A percentile compares a stretch with the other conserved stretches of the same genome.
Evolutionary conservation across 2,329 filamentous ascomycete genomes (phyloP).

Genomic region (Colletotrichum sansevieriae): DNA sequence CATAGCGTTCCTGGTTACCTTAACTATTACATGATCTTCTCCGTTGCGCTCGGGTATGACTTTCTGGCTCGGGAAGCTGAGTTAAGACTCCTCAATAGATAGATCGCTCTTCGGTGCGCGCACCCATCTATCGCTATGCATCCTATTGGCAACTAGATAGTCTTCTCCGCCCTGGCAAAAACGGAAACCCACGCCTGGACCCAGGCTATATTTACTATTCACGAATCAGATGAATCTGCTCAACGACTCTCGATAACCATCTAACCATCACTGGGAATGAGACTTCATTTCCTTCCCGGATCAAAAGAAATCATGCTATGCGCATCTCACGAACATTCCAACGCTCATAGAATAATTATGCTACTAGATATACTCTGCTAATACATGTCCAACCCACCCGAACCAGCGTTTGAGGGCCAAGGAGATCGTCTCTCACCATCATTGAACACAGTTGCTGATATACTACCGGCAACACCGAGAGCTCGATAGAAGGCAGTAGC

Average conservation of each 20-base stretch:
- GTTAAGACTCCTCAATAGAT: constrained; percentile 6
- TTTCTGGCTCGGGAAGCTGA: not conserved
- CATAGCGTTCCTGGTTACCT: constrained; percentile 2
- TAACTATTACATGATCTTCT: constrained; percentile 13
- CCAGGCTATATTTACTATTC: too few species aligned
- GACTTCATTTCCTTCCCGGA: constrained; percentile 9
- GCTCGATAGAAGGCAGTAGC: not conserved
- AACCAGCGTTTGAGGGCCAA: constrained; percentile 7
- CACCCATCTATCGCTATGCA: constrained; percentile 22
- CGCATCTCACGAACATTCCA: constrained; percentile 20
- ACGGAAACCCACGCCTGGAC: constrained; percentile 1
- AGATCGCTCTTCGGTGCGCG: constrained; percentile 9
- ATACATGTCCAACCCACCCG: constrained; percentile 1
- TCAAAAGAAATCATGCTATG: constrained; percentile 7
- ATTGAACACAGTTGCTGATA: not conserved
- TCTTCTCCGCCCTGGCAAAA: not conserved
- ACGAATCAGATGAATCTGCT: too few species aligned
- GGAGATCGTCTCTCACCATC: constrained; percentile 11
- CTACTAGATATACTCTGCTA: not conserved
- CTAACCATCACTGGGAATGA: not conserved
- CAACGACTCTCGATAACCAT: not conserved
- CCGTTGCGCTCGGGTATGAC: not conserved
- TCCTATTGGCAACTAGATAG: not conserved
- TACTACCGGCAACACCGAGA: not conserved
- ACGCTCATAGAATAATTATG: constrained; percentile 16